Evolutionary conservation across 1,284 basidiomycete genomes (phyloP), one percentile per base, ranked within the genome.

Genomic region (Coniferiporia weirii): DNA sequence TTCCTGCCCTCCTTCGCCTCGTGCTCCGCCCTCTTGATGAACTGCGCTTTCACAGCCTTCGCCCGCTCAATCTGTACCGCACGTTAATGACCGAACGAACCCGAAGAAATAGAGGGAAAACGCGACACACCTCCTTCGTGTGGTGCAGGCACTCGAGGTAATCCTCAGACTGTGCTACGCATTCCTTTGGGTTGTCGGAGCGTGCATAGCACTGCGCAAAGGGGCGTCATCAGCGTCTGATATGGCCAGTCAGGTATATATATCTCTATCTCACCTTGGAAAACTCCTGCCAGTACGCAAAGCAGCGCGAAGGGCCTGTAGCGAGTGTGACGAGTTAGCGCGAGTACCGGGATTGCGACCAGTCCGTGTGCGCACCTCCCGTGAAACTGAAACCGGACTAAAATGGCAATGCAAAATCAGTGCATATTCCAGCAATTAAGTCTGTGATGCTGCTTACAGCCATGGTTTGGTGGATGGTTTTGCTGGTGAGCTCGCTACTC

Each of bases 101-200:
- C 49, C 52, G 44, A 49, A 40, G 46, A 34, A 53, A 34, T 20
- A 36, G 43, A 22, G 35, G 52, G 36, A 60, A 49, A 60, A 48
- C 27, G 44, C 38, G 17, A 69, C 75, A 65, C 63, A 94, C 95
- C 84, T 96, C 94, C 73, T 96, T 93, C 47, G 83, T 87, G 70
- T 90, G 86, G 72, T 97, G 95, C 61, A 98, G 76, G 73, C 95
- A 98, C 73, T 97, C 94, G 60, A 97, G 72, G 76, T 98, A 98
- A 73, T 97, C 95, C 64, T 91, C 91, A 63, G 84, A 86, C 65
- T 86, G 87, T 15, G 79, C 73, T 15, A 79, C 73, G 73, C 95
- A 98, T 68, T 92, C 79, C 49, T 75, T 72, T 1, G 93, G 92
- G 50, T 77, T 78, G 65, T 95, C 92, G 52, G 94, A 84, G 61